Base-by-base conservation (phyloP, 805 yeast species). In the Candida quercuum region DNA sequence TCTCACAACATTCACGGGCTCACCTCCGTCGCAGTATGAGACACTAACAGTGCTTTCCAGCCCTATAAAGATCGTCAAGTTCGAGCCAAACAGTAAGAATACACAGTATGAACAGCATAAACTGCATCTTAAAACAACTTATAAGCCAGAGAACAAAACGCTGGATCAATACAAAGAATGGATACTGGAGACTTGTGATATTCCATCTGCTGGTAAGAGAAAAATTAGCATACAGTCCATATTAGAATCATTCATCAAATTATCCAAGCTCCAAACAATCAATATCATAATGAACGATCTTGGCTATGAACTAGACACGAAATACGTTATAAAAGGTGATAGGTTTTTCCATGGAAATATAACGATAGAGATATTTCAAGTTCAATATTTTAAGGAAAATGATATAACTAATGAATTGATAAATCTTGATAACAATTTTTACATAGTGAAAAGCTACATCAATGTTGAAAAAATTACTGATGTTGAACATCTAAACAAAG, bases 381-480 rank as follows among this genome's bases (percentile, higher is more conserved):
- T 52, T 72, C 46, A 57, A 13, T 45, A 50, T 37, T 43, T 53
- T 31, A 54, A 47, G 10, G 49, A 52, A 28, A 26, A 26, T n/a
- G 17, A 26, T 12, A 5, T n/a, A 6, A 56, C 46, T 47, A 52
- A 53, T 48, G 59, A 54, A 39, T 42, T 51, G 32, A 57, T 48
- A 36, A 38, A 41, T 48, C 59, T 67, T 31, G 72, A 81, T n/a
- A 73, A 72, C 20, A 69, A 72, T 11, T 61, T 64, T 6, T 78
- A 69, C 48, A 70, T 80, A 43, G 64, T 86, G 4, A 79, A 77
- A 54, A 78, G 81, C 10, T 81, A 68, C 51, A 76, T 81, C n/a
- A 80, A 85, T 48, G 81, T 86, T 9, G 76, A 77, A 10, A 75
- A 74, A 40, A 65, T 84, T 15, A 83, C 89, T 3, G 95, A 86